Base-by-base conservation (phyloP, 495 filamentous ascomycete genomes). In the Hypoxylon perforatum region DNA sequence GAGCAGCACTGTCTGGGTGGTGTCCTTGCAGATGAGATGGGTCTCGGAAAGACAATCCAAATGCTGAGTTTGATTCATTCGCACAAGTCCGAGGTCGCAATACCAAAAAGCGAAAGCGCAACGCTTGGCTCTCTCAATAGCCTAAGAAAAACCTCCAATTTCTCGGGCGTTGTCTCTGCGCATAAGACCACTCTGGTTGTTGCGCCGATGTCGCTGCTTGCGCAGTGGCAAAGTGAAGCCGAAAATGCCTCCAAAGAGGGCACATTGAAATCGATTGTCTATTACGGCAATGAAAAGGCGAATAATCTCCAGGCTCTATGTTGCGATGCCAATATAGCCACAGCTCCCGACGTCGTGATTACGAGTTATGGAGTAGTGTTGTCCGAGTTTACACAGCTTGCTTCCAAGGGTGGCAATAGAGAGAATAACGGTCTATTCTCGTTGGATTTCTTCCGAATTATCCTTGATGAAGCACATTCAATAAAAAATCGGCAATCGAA, bases 221-320 rank as follows among this genome's bases (percentile, higher is more conserved):
- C 94, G 1, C 95, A 99, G 73, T 99, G 95, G 95, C 90, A 97
- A 71, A 96, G 92, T 58, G 95, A 99, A 75, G 91, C 96, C 4
- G 84, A 92, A 63, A 96, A 92, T 57, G 93, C 94, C 9, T 97
- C 93, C 0, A 86, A 88, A 57, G 81, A 88, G 4, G 94, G 92
- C 9, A 90, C 90, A 0, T 73, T 98, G 80, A 94, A 90, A 72
- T 87, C 87, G 11, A 83, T 96, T 58, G 83, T 98, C 23, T 99
- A 99, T 76, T 98, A 99, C 74, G 95, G 95, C 19, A 82, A 74
- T 39, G 94, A 98, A 18, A 96, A 96, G 74, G 86, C 80, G 19
- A 80, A 84, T 15, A 91, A 96, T 71, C 75, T 99, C 39, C 86
- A 88, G 69, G 82, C 87, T 4, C 74, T 97, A 5, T 97, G 94